Evolutionary conservation across 148 eudicot species (phyloP).

Genomic region (Polygonum maritimum): DNA sequence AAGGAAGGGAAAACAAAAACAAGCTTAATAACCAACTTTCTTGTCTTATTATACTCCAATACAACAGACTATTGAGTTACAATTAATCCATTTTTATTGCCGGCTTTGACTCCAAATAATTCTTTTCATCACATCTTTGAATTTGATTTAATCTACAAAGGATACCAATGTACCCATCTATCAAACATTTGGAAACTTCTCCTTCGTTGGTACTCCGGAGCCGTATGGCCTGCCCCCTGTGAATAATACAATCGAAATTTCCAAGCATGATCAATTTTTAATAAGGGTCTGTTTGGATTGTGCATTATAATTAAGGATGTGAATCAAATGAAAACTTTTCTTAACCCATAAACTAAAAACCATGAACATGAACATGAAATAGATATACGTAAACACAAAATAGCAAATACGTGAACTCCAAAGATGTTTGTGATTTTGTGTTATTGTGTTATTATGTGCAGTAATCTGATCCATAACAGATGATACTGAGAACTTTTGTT

Average conservation of each 20-base stretch:
- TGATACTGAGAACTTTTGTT: too few relatives aligned
- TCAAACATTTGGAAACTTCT: slow-evolving; percentile 43
- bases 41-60: background rate
- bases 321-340: too few relatives aligned
- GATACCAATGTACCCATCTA: slow-evolving; percentile 36
- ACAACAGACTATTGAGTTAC: background rate
- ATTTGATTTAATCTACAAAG: slow-evolving; percentile 9
- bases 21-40: background rate
- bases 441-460: too few relatives aligned
- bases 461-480: too few relatives aligned
- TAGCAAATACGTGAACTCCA: too few relatives aligned
- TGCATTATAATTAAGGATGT: too few relatives aligned
- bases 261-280: background rate
- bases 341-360: too few relatives aligned
- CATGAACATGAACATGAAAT: too few relatives aligned
- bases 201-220: slow-evolving; percentile 42
- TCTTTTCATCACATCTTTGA: background rate
- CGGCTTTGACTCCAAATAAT: background rate
- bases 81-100: background rate
- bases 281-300: too few relatives aligned
- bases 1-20: background rate
- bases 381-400: too few relatives aligned
- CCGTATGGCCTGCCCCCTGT: slow-evolving; percentile 57
- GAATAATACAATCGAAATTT: background rate
- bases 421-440: too few relatives aligned